Conservation (phyloP, 345 rosid species). For the Arabidopsis arenosa region DNA sequence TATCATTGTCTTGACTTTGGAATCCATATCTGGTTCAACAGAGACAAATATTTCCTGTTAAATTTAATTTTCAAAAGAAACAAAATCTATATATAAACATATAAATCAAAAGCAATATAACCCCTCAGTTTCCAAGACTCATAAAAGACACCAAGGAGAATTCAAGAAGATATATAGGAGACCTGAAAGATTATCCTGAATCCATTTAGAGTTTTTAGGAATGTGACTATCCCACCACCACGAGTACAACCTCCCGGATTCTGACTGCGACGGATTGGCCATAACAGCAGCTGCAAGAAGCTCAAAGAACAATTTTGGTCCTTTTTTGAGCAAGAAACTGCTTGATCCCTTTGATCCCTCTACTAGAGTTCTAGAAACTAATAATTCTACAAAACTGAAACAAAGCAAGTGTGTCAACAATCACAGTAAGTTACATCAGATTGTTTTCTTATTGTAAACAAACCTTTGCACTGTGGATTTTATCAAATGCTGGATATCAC, state of each 20-base stretch:
- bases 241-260: constrained; percentile 72
- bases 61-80: background rate
- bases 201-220: constrained; percentile 99
- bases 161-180: background rate
- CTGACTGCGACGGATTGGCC: constrained; percentile 60
- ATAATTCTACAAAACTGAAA: constrained; percentile 33
- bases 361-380: constrained; percentile 5
- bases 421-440: background rate
- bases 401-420: constrained; percentile 13
- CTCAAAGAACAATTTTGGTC: constrained; percentile 7
- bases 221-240: constrained; percentile 99
- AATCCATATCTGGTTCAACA: constrained; percentile 77
- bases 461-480: constrained; percentile 26
- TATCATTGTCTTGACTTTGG: constrained; percentile 93
- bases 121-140: background rate
- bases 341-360: background rate
- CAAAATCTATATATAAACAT: constrained; percentile 2
- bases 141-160: background rate
- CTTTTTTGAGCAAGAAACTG: background rate
- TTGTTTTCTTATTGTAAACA: constrained; percentile 19
- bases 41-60: constrained; percentile 4
- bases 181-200: constrained; percentile 98
- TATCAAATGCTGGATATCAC: constrained; percentile 2
- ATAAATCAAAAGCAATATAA: background rate
- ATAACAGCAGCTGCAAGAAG: constrained; percentile 53